phyloP scores from a whole-genome alignment of 768 basidiomycete genomes.

The Suillus fuscotomentosus region DNA sequence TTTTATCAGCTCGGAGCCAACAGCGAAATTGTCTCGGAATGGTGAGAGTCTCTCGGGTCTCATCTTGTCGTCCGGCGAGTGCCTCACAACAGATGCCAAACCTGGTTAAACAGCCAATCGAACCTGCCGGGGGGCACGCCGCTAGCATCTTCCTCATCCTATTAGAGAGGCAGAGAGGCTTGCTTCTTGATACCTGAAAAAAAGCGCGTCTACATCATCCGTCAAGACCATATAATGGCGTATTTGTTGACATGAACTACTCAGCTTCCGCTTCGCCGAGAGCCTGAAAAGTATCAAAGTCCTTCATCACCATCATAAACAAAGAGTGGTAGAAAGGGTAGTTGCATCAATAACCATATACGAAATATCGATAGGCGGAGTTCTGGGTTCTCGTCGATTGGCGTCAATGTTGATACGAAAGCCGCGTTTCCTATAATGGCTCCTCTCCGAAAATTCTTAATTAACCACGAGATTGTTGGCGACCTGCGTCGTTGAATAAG shows the following conservation, averaged over 20 bases:
- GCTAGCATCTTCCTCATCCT: not conserved
- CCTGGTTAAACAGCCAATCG: not conserved
- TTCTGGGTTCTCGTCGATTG: constrained; percentile 41
- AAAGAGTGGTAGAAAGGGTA: constrained; percentile 43
- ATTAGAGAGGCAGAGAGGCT: constrained; percentile 10
- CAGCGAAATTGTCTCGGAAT: not conserved
- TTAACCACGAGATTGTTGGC: constrained; percentile 36
- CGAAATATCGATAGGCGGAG: constrained; percentile 45
- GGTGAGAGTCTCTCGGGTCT: not conserved
- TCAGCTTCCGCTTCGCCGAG: constrained; percentile 52
- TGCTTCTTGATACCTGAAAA: constrained; percentile 51
- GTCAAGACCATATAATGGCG: constrained; percentile 41
- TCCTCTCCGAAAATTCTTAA: constrained; percentile 39
- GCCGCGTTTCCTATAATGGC: constrained; percentile 34
- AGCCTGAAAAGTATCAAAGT: constrained; percentile 34
- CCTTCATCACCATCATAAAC: constrained; percentile 47
- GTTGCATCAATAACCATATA: constrained; percentile 32
- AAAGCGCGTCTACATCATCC: constrained; percentile 46
- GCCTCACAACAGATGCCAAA: not conserved
- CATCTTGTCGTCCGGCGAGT: not conserved
- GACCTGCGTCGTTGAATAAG: constrained; percentile 24
- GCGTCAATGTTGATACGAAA: constrained; percentile 45
- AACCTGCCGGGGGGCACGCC: not conserved
- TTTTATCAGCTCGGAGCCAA: not conserved
- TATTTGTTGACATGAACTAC: constrained; percentile 38